A percentile compares a stretch with the other conserved stretches of the same genome.
These are phyloP conservation scores for Lactarius trivialis DNA, from an alignment of 768 basidiomycete species.

Conservation along the genomic window DNA sequence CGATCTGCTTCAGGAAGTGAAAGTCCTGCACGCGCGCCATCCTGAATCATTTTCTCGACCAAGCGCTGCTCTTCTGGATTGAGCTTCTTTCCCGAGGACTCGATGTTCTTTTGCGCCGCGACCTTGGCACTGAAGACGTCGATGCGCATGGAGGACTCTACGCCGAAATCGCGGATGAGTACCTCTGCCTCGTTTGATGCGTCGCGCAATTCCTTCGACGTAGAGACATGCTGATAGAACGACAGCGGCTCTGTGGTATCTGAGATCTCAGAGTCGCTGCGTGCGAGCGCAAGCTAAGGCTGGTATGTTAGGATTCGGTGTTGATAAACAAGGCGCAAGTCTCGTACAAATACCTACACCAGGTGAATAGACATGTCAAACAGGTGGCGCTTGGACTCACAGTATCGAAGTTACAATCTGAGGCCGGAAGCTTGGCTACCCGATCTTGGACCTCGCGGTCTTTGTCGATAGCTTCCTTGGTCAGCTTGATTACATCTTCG, in stretches of 20 bases:
- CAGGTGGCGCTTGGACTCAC: constrained; percentile 35
- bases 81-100: constrained; percentile 50
- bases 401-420: constrained; percentile 59
- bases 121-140: constrained; percentile 74
- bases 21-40: constrained; percentile 75
- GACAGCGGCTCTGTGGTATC: constrained; percentile 49
- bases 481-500: constrained; percentile 50
- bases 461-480: constrained; percentile 51
- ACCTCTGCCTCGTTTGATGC: constrained; percentile 71
- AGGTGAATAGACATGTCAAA: constrained; percentile 27
- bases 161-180: constrained; percentile 60
- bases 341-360: constrained; percentile 60
- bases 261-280: constrained; percentile 51
- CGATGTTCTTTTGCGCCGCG: constrained; percentile 62
- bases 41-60: constrained; percentile 76
- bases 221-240: constrained; percentile 81
- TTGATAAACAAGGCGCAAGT: constrained; percentile 12
- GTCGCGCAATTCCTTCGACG: constrained; percentile 69
- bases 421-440: constrained; percentile 49
- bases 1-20: constrained; percentile 60
- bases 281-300: constrained; percentile 50
- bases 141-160: constrained; percentile 73
- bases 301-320: constrained; percentile 22
- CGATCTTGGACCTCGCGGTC: constrained; percentile 51
- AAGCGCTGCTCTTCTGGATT: constrained; percentile 64